These are phyloP conservation scores for Fusarium sp. DNA, from an alignment of 2,329 filamentous ascomycete species.

Conservation along the genomic window DNA sequence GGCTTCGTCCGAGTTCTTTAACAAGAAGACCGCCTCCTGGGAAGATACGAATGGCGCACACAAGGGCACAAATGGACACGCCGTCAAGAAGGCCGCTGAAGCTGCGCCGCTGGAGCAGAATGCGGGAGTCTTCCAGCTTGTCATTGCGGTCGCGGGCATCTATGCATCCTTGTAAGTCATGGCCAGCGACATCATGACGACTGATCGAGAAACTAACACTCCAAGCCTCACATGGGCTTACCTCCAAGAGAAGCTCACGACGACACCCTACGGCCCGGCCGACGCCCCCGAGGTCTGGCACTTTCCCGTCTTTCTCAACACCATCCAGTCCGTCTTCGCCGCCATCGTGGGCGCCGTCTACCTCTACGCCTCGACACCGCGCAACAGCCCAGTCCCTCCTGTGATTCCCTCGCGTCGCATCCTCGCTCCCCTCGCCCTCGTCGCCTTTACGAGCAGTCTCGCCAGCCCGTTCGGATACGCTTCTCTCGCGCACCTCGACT, in stretches of 20 bases:
- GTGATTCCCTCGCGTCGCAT: conserved; percentile 85
- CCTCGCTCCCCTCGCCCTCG: conserved; percentile 81
- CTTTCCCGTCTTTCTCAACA: conserved; percentile 95
- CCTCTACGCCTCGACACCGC: conserved; percentile 73
- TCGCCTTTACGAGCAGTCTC: conserved; percentile 88
- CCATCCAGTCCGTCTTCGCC: conserved; percentile 91
- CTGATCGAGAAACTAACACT: not conserved
- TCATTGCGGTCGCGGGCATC: conserved; percentile 92
- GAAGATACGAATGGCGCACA: conserved; percentile 49
- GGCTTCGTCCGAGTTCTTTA: conserved; percentile 74
- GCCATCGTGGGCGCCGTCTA: conserved; percentile 86
- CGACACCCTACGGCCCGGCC: conserved; percentile 81
- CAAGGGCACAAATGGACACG: conserved; percentile 39
- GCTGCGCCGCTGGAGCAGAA: conserved; percentile 55
- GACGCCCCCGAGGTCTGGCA: conserved; percentile 82
- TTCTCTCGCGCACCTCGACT: conserved; percentile 92
- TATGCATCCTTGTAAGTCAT: conserved; percentile 90
- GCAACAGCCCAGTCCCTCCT: conserved; percentile 59
- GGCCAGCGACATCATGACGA: not conserved
- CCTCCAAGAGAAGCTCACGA: conserved; percentile 97
- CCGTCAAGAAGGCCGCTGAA: conserved; percentile 40
- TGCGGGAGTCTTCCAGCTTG: conserved; percentile 78
- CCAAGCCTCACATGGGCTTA: conserved; percentile 91
- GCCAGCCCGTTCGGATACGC: conserved; percentile 97
- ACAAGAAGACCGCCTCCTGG: conserved; percentile 58